Base-by-base conservation (phyloP, 2,329 filamentous ascomycete species). In the Exophiala mesophila region DNA sequence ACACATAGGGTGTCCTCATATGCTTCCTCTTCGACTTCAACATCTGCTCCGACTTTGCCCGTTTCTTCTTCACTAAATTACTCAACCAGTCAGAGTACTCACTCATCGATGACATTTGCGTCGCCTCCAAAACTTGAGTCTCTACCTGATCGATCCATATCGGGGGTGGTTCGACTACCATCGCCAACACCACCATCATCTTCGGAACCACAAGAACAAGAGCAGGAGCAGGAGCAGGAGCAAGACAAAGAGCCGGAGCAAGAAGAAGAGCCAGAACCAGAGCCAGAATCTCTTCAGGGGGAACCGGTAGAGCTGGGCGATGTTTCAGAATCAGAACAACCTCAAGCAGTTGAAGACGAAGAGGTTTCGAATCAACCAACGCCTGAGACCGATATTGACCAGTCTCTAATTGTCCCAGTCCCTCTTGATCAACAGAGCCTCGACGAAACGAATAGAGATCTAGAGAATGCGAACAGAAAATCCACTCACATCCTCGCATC, bases 61-160 rank as follows among this genome's bases (percentile, higher is more conserved):
- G 29, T 44, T 17, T 49, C 49, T 34, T 41, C 52, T 16, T 50
- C 46, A 10, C 34, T 53, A 19, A 45, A 44, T 2, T 49, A 49
- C 39, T 53, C 52, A 10, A 53, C 39, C 36, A 51, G 50, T 28
- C 43, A 39, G 17, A 51, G 50, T 41, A 51, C 50, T 15, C 41
- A 49, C 21, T 55, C 52, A 1, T 55, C 52, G 7, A 12, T 34
- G 4, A 43, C 29, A 4, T 43, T 45, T 33, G 23, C 28, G 16
- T 33, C 23, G 13, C 40, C 46, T 19, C 44, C 19, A 8, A 49
- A 44, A 12, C 46, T 46, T 12, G 43, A 45, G 26, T 18, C 39
- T 26, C 23, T 12, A 7, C 23, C 12, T 12, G 23, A 12, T 12
- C 23, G 12, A 12, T 26, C 23, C 6, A 26, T 7, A 26, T 12